These are phyloP conservation scores for Parietaria judaica DNA, from an alignment of 306 rosid genomes.

Conservation along the genomic window DNA sequence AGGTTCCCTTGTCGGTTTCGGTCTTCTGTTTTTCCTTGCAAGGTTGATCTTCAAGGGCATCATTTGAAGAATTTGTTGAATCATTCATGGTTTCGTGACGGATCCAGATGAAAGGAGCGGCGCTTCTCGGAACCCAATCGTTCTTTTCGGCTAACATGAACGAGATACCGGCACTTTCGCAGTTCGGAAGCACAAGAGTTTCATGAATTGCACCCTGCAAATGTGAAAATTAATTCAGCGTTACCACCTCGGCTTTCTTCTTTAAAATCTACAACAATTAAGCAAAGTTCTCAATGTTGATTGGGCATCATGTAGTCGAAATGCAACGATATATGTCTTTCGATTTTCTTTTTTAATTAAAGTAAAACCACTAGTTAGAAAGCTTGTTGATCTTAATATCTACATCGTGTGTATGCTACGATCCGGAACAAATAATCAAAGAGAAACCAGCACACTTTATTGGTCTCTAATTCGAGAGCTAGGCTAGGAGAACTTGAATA, in stretches of 20 bases:
- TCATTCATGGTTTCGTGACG: constrained; percentile 51
- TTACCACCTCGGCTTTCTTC: constrained; percentile 2
- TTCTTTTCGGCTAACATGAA: constrained; percentile 88
- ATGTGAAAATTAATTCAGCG: constrained; percentile 27
- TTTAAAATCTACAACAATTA: neutral
- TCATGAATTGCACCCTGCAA: constrained; percentile 67
- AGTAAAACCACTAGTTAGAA: too few relatives aligned
- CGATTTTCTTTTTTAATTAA: too few relatives aligned
- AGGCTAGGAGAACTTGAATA: too few relatives aligned
- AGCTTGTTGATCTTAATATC: too few relatives aligned
- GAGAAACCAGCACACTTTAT: too few relatives aligned
- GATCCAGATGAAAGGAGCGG: constrained; percentile 78
- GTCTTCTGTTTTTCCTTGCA: constrained; percentile 27
- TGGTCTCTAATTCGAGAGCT: too few relatives aligned
- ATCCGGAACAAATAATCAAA: too few relatives aligned
- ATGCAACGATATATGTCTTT: too few relatives aligned
- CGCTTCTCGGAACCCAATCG: constrained; percentile 69
- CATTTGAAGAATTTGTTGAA: constrained; percentile 26
- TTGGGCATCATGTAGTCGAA: too few relatives aligned
- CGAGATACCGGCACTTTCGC: constrained; percentile 56
- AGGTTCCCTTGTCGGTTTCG: constrained; percentile 29
- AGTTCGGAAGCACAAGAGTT: constrained; percentile 72
- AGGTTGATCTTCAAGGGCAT: constrained; percentile 19
- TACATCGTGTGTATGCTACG: too few relatives aligned
- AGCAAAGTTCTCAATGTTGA: neutral